A percentile compares a stretch with the other conserved stretches of the same genome.
Conservation (phyloP, 805 yeast genomes). For the Candida sakaeoensis region DNA sequence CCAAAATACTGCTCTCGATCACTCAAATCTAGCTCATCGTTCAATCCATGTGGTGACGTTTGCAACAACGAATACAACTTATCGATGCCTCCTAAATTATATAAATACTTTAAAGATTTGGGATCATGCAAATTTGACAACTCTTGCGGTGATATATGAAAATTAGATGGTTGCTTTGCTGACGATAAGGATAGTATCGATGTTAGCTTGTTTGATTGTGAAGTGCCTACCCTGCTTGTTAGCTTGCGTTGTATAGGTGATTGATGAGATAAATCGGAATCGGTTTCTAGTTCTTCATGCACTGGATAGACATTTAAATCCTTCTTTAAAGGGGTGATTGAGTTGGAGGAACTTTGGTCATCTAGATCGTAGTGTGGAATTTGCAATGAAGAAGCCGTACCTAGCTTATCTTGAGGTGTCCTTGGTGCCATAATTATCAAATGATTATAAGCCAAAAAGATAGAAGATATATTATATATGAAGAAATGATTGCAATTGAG, state of each 20-base stretch:
- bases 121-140: slow-evolving; percentile 58
- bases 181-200: slow-evolving; percentile 5
- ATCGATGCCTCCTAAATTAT: slow-evolving; percentile 45
- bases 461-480: not conserved
- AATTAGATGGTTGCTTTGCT: not conserved
- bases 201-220: slow-evolving; percentile 2
- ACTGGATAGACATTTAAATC: slow-evolving; percentile 1
- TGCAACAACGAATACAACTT: slow-evolving; percentile 26
- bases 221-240: not conserved
- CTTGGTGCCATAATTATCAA: slow-evolving; percentile 7
- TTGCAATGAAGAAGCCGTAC: slow-evolving; percentile 5
- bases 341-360: slow-evolving; percentile 7
- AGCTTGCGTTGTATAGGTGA: not conserved
- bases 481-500: not conserved
- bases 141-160: slow-evolving; percentile 18
- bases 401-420: slow-evolving; percentile 6
- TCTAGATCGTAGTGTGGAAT: slow-evolving; percentile 7
- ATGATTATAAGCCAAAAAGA: not conserved
- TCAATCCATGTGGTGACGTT: slow-evolving; percentile 44
- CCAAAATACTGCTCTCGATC: slow-evolving; percentile 56
- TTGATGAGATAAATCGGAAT: not conserved
- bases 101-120: slow-evolving; percentile 46
- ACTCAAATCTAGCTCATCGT: slow-evolving; percentile 26
- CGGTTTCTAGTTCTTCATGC: not conserved
- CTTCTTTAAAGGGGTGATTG: slow-evolving; percentile 6